Percentiles rank a stretch among this genome's conserved stretches.
Evolutionary conservation across 164 flowering plant genomes (phyloP).

Genomic region (Houttuynia cordata): DNA sequence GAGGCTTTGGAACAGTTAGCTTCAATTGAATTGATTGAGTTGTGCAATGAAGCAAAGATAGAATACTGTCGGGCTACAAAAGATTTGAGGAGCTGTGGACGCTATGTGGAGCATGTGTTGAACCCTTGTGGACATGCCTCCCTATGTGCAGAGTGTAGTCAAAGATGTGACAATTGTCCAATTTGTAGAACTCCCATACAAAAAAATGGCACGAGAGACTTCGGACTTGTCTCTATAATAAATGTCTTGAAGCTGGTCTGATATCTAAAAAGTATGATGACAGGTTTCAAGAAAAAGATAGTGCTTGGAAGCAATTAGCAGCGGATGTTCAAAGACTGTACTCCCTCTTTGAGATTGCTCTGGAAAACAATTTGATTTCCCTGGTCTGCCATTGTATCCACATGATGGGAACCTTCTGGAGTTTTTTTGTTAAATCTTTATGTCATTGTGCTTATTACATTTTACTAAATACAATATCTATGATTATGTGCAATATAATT

Average conservation of each 20-base stretch:
- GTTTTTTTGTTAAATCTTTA: not conserved
- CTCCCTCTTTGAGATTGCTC: constrained; percentile 79
- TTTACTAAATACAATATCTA: no score
- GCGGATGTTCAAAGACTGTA: constrained; percentile 75
- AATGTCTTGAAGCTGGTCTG: constrained; percentile 83
- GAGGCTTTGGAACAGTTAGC: constrained; percentile 74
- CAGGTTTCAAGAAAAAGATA: constrained; percentile 49
- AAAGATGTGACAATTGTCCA: constrained; percentile 83
- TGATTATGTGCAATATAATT: constrained; percentile 14
- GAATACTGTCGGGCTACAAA: constrained; percentile 87
- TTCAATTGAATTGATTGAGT: constrained; percentile 67
- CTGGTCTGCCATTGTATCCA: constrained; percentile 98
- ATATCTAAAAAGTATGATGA: constrained; percentile 61
- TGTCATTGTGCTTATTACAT: no score
- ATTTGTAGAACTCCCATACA: constrained; percentile 67
- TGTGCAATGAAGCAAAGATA: constrained; percentile 85
- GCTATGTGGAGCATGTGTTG: constrained; percentile 55
- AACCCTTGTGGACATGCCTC: constrained; percentile 87
- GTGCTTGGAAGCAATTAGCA: constrained; percentile 30
- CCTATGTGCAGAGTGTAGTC: constrained; percentile 82
- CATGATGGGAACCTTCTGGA: not conserved
- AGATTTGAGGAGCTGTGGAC: constrained; percentile 92
- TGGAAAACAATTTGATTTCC: constrained; percentile 82
- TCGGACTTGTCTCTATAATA: constrained; percentile 64
- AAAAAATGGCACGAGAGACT: constrained; percentile 29